Evolutionary conservation across 2,329 filamentous ascomycete species (phyloP), one percentile per base, ranked within the genome.

Genomic region (Helotiales sp.): DNA sequence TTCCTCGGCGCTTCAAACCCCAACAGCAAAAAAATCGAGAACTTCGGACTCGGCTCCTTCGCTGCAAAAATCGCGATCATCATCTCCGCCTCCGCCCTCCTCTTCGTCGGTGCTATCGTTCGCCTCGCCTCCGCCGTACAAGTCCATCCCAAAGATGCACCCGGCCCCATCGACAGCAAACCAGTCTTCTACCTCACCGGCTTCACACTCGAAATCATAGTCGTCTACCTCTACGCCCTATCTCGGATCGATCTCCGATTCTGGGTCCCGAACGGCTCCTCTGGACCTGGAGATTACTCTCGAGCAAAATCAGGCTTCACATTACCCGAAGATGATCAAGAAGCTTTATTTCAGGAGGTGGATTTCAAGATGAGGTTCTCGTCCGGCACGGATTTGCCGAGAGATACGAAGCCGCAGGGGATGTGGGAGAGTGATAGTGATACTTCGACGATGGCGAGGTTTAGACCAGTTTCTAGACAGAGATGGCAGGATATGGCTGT

Each of bases 101-200:
- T 93, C 15, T 80, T 83, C 12, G 74, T 91, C 6, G 89, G 89
- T 19, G 88, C 90, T 2, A 25, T 55, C 17, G 57, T 63, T 17
- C 40, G 62, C 17, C 84, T 88, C 1, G 85, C 85, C 2, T 88
- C 85, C 79, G 93, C 85, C 69, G 57, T 59, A 22, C 34, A 57
- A 25, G 31, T 42, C 12, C 49, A 33, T 30, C 59, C 59, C 1
- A 42, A 30, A 4, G 27, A 59, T 9, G 30, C 47, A 9, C 59
- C 63, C 4, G 57, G 53, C 0, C 57, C 54, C 40, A 60, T 65
- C 30, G 82, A 91, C 66, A 76, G 76, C 68, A 89, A 87, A 70
- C 81, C 84, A 1, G 83, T 82, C 66, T 96, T 91, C 76, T 96
- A 93, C 75, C 75, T 85, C 67, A 90, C 93, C 75, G 88, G 90